phyloP scores from a whole-genome alignment of 78 protist genomes.

The Tieghemostelium lacteum region DNA sequence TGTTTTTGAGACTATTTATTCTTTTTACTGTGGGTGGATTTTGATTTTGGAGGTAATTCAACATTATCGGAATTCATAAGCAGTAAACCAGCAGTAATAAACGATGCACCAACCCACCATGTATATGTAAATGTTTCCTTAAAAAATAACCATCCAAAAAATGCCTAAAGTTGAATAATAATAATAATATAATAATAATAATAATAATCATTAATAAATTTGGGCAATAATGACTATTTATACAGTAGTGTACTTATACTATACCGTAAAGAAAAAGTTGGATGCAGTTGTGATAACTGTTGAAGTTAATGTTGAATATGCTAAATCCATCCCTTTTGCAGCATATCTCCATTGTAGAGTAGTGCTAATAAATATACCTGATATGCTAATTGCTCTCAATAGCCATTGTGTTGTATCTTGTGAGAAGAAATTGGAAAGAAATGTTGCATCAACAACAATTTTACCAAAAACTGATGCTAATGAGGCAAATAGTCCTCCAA shows the following conservation, averaged over 20 bases:
- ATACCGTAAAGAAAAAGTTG: conserved; percentile 74
- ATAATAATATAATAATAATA: background rate
- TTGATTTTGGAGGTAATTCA: too few relatives aligned
- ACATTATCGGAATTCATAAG: conserved; percentile 55
- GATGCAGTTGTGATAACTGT: conserved; percentile 68
- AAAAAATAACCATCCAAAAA: conserved; percentile 76
- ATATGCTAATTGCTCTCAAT: conserved; percentile 37
- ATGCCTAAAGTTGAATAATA: conserved; percentile 21
- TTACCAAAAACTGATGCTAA: conserved; percentile 53
- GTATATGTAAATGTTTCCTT: conserved; percentile 8
- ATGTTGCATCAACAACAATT: conserved; percentile 36
- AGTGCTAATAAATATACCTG: conserved; percentile 51
- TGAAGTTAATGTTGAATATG: conserved; percentile 31
- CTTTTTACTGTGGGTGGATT: too few relatives aligned
- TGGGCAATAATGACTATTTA: background rate
- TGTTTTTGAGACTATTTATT: too few relatives aligned
- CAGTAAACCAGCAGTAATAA: conserved; percentile 52
- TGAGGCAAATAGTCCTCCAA: conserved; percentile 76
- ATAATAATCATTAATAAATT: background rate
- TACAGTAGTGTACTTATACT: background rate
- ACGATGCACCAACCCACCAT: conserved; percentile 70
- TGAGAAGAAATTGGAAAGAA: conserved; percentile 35
- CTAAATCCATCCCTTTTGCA: conserved; percentile 70
- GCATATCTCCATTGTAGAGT: conserved; percentile 78
- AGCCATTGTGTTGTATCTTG: conserved; percentile 6